A percentile compares a stretch with the other conserved stretches of the same genome.
Evolutionary conservation across 441 rosid species (phyloP).

Genomic region (Dalechampia spathulata): DNA sequence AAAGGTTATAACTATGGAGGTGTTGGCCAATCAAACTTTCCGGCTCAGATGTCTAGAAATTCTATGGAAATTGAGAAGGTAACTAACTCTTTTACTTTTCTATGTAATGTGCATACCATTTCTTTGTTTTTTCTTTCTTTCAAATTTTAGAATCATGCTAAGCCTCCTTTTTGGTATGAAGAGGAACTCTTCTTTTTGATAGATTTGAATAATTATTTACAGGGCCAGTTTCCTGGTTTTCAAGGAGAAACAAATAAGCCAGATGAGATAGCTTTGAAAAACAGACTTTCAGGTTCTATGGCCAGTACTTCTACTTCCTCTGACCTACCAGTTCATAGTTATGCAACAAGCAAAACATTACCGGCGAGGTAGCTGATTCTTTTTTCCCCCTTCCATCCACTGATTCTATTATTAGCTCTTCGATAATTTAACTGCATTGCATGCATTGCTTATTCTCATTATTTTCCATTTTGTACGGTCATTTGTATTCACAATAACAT

Average conservation of each 20-base stretch:
- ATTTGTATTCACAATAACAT: background rate
- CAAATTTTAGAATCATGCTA: background rate
- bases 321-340: conserved; percentile 34
- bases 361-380: conserved; percentile 44
- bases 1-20: conserved; percentile 28
- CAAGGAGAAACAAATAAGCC: conserved; percentile 32
- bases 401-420: background rate
- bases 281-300: conserved; percentile 30
- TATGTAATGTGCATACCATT: background rate
- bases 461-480: background rate
- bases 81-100: conserved; percentile 11
- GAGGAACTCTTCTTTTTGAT: conserved; percentile 5
- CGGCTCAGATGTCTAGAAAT: conserved; percentile 34
- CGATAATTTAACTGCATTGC: background rate
- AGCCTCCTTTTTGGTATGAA: background rate
- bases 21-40: conserved; percentile 37
- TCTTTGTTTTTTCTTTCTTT: background rate
- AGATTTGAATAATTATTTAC: conserved; percentile 11
- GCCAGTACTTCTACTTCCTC: conserved; percentile 31
- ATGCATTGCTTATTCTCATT: background rate
- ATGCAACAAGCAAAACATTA: conserved; percentile 31
- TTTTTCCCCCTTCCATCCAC: background rate
- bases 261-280: conserved; percentile 32
- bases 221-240: conserved; percentile 32
- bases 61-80: conserved; percentile 43